Percentiles rank a stretch among this genome's conserved stretches.
Evolutionary conservation across 2,329 filamentous ascomycete genomes (phyloP).

Genomic region (Penicillium thymicola): DNA sequence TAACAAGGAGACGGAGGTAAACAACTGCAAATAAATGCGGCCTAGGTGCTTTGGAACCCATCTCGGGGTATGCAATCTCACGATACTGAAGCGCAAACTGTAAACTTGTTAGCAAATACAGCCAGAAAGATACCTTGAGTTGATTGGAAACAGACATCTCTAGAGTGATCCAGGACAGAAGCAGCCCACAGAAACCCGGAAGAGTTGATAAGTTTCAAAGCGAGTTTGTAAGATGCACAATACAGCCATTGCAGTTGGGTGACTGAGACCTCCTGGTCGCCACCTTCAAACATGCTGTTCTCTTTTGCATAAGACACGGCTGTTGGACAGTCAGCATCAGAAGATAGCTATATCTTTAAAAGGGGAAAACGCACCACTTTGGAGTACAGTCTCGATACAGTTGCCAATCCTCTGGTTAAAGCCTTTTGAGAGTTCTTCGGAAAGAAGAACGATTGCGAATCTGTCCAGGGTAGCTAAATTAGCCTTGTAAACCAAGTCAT

Average conservation of each 20-base stretch:
- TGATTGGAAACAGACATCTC: neutral
- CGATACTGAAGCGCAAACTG: constrained; percentile 5
- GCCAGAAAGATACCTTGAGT: neutral
- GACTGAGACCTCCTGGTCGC: neutral
- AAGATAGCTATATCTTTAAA: neutral
- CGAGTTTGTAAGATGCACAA: neutral
- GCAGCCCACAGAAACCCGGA: neutral
- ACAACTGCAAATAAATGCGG: neutral
- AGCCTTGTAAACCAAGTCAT: neutral
- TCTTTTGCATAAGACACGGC: neutral
- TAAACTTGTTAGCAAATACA: neutral
- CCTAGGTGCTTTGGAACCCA: neutral
- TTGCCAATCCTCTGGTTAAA: neutral
- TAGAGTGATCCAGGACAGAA: neutral
- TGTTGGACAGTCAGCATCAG: neutral
- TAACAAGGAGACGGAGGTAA: neutral
- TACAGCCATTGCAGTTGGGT: constrained; percentile 5
- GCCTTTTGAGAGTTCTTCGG: neutral
- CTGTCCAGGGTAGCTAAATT: neutral
- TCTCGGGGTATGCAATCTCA: neutral
- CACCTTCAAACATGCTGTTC: neutral
- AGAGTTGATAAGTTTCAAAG: neutral
- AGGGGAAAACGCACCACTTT: neutral
- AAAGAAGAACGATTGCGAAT: constrained; percentile 1
- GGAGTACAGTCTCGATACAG: neutral